These are phyloP conservation scores for Nothophytophthora sp. DNA, from an alignment of 352 stramenopile genomes.

Conservation along the genomic window DNA sequence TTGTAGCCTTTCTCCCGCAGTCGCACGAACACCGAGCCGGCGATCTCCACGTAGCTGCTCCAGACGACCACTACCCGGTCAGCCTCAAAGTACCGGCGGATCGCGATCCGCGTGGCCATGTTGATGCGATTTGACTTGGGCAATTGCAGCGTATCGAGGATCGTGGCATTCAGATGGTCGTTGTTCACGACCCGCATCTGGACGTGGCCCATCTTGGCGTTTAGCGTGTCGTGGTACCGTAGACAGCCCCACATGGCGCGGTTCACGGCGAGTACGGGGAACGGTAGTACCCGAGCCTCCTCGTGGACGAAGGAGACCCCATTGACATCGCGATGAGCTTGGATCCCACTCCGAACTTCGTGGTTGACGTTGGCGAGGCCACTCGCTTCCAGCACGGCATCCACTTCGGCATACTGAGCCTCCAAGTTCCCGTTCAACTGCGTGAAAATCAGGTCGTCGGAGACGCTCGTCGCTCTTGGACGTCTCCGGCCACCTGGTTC, in stretches of 20 bases:
- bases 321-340: conserved; percentile 11
- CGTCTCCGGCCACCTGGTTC: conserved; percentile 4
- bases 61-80: conserved; percentile 31
- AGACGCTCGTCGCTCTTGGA: conserved; percentile 9
- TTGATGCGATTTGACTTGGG: conserved; percentile 22
- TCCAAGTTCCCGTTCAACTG: conserved; percentile 28
- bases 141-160: conserved; percentile 31
- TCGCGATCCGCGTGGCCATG: conserved; percentile 21
- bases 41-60: conserved; percentile 34
- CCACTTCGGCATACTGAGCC: conserved; percentile 22
- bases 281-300: conserved; percentile 30
- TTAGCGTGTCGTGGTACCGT: conserved; percentile 10
- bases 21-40: conserved; percentile 36
- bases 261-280: conserved; percentile 21
- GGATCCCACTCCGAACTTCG: conserved; percentile 16
- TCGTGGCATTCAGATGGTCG: conserved; percentile 32
- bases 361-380: conserved; percentile 13
- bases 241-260: conserved; percentile 26
- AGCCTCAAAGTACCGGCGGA: conserved; percentile 25
- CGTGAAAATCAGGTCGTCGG: conserved; percentile 31
- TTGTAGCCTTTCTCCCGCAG: conserved; percentile 34
- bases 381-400: conserved; percentile 9
- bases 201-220: conserved; percentile 5
- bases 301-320: conserved; percentile 27
- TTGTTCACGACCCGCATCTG: conserved; percentile 20